These are phyloP conservation scores for Fusarium palustre DNA, from an alignment of 2,329 filamentous ascomycete species.

Conservation along the genomic window DNA sequence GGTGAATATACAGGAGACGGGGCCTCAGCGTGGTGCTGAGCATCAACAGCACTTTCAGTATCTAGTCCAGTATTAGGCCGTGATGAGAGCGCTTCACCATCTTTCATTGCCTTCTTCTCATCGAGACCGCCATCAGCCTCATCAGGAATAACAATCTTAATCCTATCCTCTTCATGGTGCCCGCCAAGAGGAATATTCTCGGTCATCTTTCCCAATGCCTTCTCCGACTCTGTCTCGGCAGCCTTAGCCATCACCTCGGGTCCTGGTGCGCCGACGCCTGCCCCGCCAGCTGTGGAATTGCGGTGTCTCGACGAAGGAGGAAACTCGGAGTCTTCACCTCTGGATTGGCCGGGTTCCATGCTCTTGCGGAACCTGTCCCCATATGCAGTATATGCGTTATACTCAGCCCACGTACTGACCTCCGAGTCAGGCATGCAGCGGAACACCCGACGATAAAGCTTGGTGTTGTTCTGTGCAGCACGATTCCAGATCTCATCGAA, in stretches of 20 bases:
- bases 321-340: slow-evolving; percentile 64
- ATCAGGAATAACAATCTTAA: slow-evolving; percentile 50
- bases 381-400: slow-evolving; percentile 85
- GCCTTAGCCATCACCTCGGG: slow-evolving; percentile 54
- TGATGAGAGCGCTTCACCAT: slow-evolving; percentile 31
- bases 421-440: slow-evolving; percentile 97
- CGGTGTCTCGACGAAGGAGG: slow-evolving; percentile 53
- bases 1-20: slow-evolving; percentile 57
- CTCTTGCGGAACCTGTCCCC: slow-evolving; percentile 79
- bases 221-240: slow-evolving; percentile 50
- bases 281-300: slow-evolving; percentile 51
- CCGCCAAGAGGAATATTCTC: slow-evolving; percentile 42
- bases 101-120: slow-evolving; percentile 58
- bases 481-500: slow-evolving; percentile 89
- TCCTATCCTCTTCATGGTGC: slow-evolving; percentile 48
- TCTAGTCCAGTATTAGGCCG: slow-evolving; percentile 38
- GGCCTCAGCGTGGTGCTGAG: slow-evolving; percentile 50
- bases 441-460: slow-evolving; percentile 92
- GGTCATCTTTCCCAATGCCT: slow-evolving; percentile 48
- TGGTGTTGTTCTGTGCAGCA: slow-evolving; percentile 93
- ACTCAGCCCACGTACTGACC: slow-evolving; percentile 92
- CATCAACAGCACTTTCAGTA: slow-evolving; percentile 43
- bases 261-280: slow-evolving; percentile 58
- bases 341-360: slow-evolving; percentile 65
- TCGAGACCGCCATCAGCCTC: slow-evolving; percentile 47